Percentiles rank a stretch among this genome's conserved stretches.
These are phyloP conservation scores for Starmera quercuum DNA, from an alignment of 805 yeast species.

Conservation along the genomic window DNA sequence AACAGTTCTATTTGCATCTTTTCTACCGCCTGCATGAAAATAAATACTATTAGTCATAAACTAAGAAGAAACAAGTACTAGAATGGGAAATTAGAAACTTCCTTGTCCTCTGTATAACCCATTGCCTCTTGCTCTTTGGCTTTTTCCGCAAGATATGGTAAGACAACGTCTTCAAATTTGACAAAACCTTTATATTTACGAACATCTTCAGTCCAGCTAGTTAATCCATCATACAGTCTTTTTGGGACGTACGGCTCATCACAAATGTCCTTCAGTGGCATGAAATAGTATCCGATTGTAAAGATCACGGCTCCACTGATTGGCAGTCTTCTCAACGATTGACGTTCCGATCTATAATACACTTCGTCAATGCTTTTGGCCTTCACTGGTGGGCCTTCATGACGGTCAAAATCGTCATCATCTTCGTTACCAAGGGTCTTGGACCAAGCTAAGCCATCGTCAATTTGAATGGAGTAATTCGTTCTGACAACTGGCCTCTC, in stretches of 20 bases:
- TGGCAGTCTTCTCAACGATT: conserved; percentile 54
- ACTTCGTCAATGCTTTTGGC: conserved; percentile 40
- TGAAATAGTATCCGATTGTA: conserved; percentile 57
- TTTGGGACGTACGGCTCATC: conserved; percentile 57
- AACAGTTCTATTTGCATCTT: conserved; percentile 68
- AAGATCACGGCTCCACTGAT: conserved; percentile 48
- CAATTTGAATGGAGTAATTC: conserved; percentile 60
- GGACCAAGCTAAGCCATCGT: conserved; percentile 58
- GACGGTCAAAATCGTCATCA: conserved; percentile 50
- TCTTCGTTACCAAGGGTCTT: conserved; percentile 52
- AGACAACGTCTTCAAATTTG: conserved; percentile 42
- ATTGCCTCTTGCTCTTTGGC: conserved; percentile 39
- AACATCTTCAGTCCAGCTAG: conserved; percentile 55
- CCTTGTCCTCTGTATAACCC: conserved; percentile 34
- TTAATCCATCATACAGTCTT: conserved; percentile 49
- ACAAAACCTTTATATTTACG: conserved; percentile 51
- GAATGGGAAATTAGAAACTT: conserved; percentile 6
- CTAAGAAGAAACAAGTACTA: neutral
- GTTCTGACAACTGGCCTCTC: conserved; percentile 63
- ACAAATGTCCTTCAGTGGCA: conserved; percentile 44
- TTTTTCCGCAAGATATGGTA: conserved; percentile 45
- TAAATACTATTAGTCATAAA: neutral
- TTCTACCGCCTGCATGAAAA: conserved; percentile 83
- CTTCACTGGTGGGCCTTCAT: conserved; percentile 45
- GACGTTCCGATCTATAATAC: conserved; percentile 59